Evolutionary conservation across 805 yeast genomes (phyloP).

Genomic region (Blastobotrys peoriensis): DNA sequence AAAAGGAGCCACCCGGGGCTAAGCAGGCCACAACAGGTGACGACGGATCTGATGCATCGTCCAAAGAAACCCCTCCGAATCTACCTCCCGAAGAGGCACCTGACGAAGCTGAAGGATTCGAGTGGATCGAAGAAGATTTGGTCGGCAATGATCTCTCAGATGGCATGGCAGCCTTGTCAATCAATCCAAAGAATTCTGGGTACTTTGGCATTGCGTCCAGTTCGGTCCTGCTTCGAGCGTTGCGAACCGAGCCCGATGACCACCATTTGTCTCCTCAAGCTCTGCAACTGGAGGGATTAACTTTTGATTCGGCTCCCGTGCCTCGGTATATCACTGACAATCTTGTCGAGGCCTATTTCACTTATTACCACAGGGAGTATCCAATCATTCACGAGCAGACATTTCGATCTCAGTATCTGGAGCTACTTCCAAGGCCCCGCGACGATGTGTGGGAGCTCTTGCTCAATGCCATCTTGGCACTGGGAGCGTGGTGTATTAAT

Average conservation of each 20-base stretch:
- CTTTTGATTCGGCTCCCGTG: conserved; percentile 10
- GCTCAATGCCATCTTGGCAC: conserved; percentile 50
- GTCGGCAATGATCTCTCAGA: conserved; percentile 33
- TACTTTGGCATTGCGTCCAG: conserved; percentile 62
- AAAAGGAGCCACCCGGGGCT: neutral
- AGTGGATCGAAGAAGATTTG: conserved; percentile 52
- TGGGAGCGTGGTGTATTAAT: conserved; percentile 64
- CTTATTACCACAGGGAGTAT: conserved; percentile 53
- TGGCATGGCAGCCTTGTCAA: conserved; percentile 61
- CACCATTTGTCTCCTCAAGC: conserved; percentile 10
- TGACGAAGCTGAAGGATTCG: conserved; percentile 47
- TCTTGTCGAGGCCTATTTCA: conserved; percentile 47
- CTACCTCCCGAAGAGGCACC: conserved; percentile 34
- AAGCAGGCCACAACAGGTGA: neutral
- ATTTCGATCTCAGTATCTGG: conserved; percentile 43
- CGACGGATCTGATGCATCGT: neutral
- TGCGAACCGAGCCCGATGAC: conserved; percentile 33
- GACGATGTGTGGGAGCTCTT: conserved; percentile 48
- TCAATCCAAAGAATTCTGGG: conserved; percentile 49
- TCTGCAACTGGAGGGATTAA: conserved; percentile 4
- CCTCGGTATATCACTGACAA: conserved; percentile 26
- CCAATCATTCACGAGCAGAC: conserved; percentile 55
- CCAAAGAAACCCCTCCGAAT: conserved; percentile 22
- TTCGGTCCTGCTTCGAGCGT: conserved; percentile 46
- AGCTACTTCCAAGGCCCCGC: conserved; percentile 37